Base-by-base conservation (phyloP, 345 rosid species). In the Heritiera fomes region DNA sequence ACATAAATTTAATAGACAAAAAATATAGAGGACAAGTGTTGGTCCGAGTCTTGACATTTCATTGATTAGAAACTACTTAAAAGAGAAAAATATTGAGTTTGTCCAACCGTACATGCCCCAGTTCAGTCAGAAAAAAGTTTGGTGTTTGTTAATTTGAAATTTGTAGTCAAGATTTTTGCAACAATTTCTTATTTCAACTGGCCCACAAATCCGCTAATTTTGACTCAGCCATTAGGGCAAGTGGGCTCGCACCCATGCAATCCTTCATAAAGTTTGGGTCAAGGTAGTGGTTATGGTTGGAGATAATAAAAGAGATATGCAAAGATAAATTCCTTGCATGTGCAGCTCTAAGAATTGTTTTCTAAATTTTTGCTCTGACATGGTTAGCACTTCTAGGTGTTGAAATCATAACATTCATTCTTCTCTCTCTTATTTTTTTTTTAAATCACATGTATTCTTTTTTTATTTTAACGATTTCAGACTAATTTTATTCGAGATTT, bases 71-170 rank as follows among this genome's bases (percentile, higher is more conserved):
- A 66, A 43, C 7, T 8, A 50, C 43, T 40, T 40, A 40, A 40
- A 40, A 40, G 43, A 5, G 28, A 65, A 62, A 62, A 62, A 4
- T 30, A 17, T 40, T 3, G 23, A 40, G 9, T 17, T 3, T 23
- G 9, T 46, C 58, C 56, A 23, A 47, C 58, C 40, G 73, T 70
- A 70, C 73, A 70, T 47, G 58, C 32, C 58, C 56, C 45, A 52
- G 40, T 46, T 23, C 73, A n/a, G 73, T 46, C 55, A 46, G 5
- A 34, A 34, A 34, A 45, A n/a, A 34, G 45, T 43, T 43, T 43
- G 1, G 7, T 43, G 1, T 43, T 43, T 43, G 45, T 43, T 43
- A 13, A 17, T 8, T 66, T 66, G 49, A 17, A 65, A 65, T 17
- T 17, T 45, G 23, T 5, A 43, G 73, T 69, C 55, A 69, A 68